phyloP scores from a whole-genome alignment of 2,329 filamentous ascomycete genomes.

The Penicillium concentricum region DNA sequence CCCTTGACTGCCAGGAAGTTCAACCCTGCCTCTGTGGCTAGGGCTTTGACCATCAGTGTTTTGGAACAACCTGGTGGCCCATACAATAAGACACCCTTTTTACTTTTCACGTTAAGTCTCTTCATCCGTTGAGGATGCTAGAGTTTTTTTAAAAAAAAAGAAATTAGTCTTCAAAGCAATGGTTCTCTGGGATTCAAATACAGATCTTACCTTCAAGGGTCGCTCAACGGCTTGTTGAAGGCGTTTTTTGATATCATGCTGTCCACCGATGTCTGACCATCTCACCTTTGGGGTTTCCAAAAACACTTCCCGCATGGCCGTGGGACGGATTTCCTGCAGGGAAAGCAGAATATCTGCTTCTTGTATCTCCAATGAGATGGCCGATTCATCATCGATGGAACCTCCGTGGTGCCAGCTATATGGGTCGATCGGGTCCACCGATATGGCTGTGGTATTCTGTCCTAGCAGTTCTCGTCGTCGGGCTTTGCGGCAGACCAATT shows the following conservation, averaged over 20 bases:
- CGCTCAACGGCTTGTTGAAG: conserved; percentile 59
- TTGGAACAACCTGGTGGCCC: conserved; percentile 94
- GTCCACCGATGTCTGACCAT: conserved; percentile 87
- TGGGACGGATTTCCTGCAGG: conserved; percentile 69
- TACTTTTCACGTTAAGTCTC: conserved; percentile 56
- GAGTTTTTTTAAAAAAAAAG: background rate
- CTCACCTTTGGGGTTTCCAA: conserved; percentile 80
- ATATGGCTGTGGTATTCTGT: background rate
- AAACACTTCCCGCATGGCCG: conserved; percentile 85
- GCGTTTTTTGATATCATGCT: conserved; percentile 71
- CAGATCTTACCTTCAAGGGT: conserved; percentile 51
- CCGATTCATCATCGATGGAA: conserved; percentile 13
- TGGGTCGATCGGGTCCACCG: background rate
- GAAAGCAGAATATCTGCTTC: conserved; percentile 50
- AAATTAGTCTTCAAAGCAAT: conserved; percentile 5
- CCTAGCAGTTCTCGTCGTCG: conserved; percentile 33
- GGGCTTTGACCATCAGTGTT: conserved; percentile 84
- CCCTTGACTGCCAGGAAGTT: conserved; percentile 96
- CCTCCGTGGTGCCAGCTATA: background rate
- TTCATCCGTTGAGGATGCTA: conserved; percentile 53
- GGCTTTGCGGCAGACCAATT: conserved; percentile 49
- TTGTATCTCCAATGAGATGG: conserved; percentile 30
- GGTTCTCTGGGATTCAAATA: background rate
- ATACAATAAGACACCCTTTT: conserved; percentile 84
- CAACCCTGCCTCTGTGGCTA: conserved; percentile 84